Evolutionary conservation across 176 grass and related monocot species (phyloP), one percentile per base, ranked within the genome.

Genomic region (Dendrocalamus sinicus): DNA sequence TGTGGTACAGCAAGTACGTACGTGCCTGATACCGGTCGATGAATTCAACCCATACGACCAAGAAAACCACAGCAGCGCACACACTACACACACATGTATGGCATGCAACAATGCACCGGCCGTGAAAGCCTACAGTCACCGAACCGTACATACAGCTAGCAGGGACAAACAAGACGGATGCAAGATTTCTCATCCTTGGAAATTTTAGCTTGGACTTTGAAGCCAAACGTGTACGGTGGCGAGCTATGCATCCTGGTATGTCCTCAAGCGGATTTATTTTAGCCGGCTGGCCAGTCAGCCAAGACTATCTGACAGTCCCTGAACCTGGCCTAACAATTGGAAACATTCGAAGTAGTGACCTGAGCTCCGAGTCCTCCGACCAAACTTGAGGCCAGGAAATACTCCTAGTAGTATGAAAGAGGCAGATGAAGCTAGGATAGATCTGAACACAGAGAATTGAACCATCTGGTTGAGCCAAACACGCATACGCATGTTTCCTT

Each of bases 51-150:
- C 1, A 60, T 72, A 22, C 15, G 17, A 4, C n/a, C 11, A 9
- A 15, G n/a, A 22, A 72, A 24, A 14, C n/a, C 45, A 71, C 22
- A 71, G 40, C 17, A 59, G 41, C 19, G 46, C 23, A 35, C 52
- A 73, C 46, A 4, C 11, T 48, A 40, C 0, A 2, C 37, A 66
- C 57, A 74, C 20, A 70, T 83, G 89, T 77, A 64, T 67, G 79
- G 15, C 89, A 10, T 66, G 47, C 2, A 52, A 19, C 16, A 61
- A 54, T 77, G 32, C 5, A 79, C 43, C 88, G 66, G 51, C 24
- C 3, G 52, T 28, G 50, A 47, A 55, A 78, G 78, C 83, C 57
- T 73, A 50, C 67, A 4, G 50, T 20, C 39, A 78, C 57, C 86
- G 23, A 75, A 82, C 78, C 45, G 12, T 13, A 10, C 40, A 12